Base-by-base conservation (phyloP, 2,329 filamentous ascomycete genomes). In the Clonostachys solani region DNA sequence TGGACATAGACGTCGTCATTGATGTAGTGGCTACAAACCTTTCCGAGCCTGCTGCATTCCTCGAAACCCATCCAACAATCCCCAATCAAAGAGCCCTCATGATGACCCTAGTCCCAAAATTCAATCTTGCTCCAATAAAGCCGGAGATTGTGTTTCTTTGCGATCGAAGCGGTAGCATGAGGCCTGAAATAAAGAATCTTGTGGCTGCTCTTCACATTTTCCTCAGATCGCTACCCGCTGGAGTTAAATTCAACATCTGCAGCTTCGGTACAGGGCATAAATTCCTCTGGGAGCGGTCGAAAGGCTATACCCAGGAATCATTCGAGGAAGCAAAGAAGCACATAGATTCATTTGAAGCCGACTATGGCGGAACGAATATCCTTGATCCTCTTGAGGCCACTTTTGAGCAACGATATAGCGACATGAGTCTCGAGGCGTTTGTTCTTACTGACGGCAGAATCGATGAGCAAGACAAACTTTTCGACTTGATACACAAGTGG, bases 81-180 rank as follows among this genome's bases (percentile, higher is more conserved):
- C 68, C 76, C 0, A 71, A 80, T 46, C 82, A 87, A 43, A 74
- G 80, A 5, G 84, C 86, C 1, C 59, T 90, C 49, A 88, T 91
- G 84, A 69, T 78, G 0, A 87, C 85, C 0, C 67, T 90, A 1
- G 83, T 89, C 0, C 86, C 86, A 3, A 83, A 81, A 50, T 88
- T 89, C 63, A 69, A 72, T 15, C 66, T 88, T 0, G 78, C 80
- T 0, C 58, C 73, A 0, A 69, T 73, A 9, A 64, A 61, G 47
- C 70, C 73, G 5, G 86, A 91, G 58, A 75, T 91, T 19, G 78
- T 90, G 16, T 89, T 91, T 53, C 67, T 91, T 5, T 85, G 83
- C 47, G 87, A 91, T 59, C 77, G 85, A 45, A 87, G 83, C 47
- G 85, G 84, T 0, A 87, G 83, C 49, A 87, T 87, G 84, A 19